Evolutionary conservation across 257 asterid species (phyloP).

Genomic region (Lycium barbarum): DNA sequence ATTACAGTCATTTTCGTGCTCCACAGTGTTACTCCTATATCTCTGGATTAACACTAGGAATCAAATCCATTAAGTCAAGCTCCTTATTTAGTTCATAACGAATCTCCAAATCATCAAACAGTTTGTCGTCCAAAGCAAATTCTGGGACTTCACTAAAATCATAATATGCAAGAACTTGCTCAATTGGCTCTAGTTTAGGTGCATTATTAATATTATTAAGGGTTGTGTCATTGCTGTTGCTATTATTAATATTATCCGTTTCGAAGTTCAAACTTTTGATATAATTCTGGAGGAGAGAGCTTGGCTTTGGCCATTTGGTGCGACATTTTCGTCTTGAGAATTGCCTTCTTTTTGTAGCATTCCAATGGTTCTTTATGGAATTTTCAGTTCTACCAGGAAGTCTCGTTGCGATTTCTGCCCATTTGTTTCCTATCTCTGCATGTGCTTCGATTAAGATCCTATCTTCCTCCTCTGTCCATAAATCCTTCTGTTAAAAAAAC

Average conservation of each 20-base stretch:
- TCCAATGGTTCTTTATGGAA: conserved; percentile 91
- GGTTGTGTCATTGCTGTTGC: conserved; percentile 5
- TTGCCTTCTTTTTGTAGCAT: conserved; percentile 85
- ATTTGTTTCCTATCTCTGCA: conserved; percentile 71
- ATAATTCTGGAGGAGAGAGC: conserved; percentile 77
- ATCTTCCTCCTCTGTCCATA: conserved; percentile 91
- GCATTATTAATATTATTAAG: neutral
- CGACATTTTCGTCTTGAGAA: conserved; percentile 66
- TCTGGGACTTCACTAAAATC: conserved; percentile 39
- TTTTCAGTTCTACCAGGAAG: conserved; percentile 82
- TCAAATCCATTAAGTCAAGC: conserved; percentile 52
- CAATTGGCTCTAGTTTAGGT: neutral
- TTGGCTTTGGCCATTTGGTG: conserved; percentile 80
- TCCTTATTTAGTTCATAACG: conserved; percentile 45
- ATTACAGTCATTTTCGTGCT: neutral
- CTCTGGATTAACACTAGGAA: conserved; percentile 32
- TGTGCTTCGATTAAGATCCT: conserved; percentile 67
- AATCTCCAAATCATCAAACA: conserved; percentile 44
- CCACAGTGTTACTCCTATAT: neutral
- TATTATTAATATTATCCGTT: conserved; percentile 34
- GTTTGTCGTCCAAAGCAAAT: conserved; percentile 38
- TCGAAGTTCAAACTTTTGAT: conserved; percentile 66
- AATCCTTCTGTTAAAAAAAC: conserved; percentile 61
- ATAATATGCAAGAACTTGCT: conserved; percentile 23
- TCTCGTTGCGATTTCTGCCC: conserved; percentile 85